phyloP scores from a whole-genome alignment of 2,329 filamentous ascomycete species.

The Penicillium sp. region DNA sequence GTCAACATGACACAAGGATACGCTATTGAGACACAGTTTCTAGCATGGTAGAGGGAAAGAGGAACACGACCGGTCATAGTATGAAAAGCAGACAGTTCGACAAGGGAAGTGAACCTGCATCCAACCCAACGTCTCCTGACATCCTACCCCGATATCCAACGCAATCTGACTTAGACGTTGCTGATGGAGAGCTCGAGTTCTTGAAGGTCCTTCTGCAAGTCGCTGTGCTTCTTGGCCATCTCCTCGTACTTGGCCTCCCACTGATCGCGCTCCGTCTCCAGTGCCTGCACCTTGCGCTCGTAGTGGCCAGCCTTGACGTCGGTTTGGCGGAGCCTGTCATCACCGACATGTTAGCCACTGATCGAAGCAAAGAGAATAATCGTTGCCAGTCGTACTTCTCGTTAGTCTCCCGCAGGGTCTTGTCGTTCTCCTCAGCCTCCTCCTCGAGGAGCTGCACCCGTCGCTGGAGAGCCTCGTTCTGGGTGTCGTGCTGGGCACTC shows the following conservation, averaged over 20 bases:
- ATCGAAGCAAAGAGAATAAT: neutral
- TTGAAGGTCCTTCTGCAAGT: conserved; percentile 82
- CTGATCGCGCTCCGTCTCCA: conserved; percentile 84
- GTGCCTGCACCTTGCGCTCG: conserved; percentile 97
- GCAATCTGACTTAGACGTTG: conserved; percentile 65
- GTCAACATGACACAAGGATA: conserved; percentile 11
- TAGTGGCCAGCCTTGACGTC: conserved; percentile 99
- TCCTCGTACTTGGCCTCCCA: conserved; percentile 99
- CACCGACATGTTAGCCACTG: conserved; percentile 16
- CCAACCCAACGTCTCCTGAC: conserved; percentile 27
- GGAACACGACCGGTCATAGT: conserved; percentile 25
- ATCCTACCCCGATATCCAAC: conserved; percentile 29
- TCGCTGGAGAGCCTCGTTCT: conserved; percentile 87
- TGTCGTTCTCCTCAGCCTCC: conserved; percentile 94
- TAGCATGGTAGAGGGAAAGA: conserved; percentile 14
- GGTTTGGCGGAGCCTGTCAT: conserved; percentile 83
- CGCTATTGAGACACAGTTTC: conserved; percentile 19
- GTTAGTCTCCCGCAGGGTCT: conserved; percentile 92
- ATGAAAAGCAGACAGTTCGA: conserved; percentile 24
- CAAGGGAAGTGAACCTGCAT: conserved; percentile 23
- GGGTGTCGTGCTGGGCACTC: conserved; percentile 73
- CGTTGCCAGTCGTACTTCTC: conserved; percentile 73
- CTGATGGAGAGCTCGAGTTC: conserved; percentile 87
- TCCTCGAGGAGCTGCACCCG: conserved; percentile 95
- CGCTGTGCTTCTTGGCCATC: conserved; percentile 82